These are phyloP conservation scores for Phialophora expanda DNA, from an alignment of 2,329 filamentous ascomycete genomes.

Conservation along the genomic window DNA sequence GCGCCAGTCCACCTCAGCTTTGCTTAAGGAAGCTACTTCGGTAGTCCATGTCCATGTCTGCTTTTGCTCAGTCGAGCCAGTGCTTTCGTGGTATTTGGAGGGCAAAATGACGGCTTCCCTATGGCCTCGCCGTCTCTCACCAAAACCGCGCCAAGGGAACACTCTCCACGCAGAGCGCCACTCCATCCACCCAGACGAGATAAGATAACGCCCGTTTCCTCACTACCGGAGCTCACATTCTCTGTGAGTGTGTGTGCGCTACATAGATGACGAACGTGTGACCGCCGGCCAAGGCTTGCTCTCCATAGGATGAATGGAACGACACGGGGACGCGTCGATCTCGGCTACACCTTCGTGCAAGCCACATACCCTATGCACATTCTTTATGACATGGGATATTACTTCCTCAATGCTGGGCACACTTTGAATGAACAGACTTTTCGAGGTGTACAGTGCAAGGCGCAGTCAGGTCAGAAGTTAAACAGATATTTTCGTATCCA, in stretches of 20 bases:
- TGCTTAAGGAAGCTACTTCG: too few relatives aligned
- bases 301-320: not conserved
- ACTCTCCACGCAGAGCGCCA: not conserved
- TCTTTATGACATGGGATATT: not conserved
- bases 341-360: not conserved
- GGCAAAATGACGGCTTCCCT: too few relatives aligned
- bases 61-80: too few relatives aligned
- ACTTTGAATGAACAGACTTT: not conserved
- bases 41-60: too few relatives aligned
- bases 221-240: not conserved
- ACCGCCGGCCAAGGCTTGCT: not conserved
- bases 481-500: not conserved
- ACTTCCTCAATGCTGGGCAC: not conserved
- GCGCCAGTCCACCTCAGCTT: too few relatives aligned
- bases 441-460: not conserved
- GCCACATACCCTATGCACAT: not conserved
- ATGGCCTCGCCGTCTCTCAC: too few relatives aligned
- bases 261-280: not conserved
- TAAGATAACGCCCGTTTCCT: not conserved
- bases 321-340: not conserved
- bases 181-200: not conserved
- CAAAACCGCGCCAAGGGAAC: not conserved
- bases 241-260: not conserved
- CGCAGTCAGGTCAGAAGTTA: not conserved
- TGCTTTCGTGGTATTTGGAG: too few relatives aligned